A percentile compares a stretch with the other conserved stretches of the same genome.
Conservation (phyloP, 306 rosid species). For the Ormosia emarginata region DNA sequence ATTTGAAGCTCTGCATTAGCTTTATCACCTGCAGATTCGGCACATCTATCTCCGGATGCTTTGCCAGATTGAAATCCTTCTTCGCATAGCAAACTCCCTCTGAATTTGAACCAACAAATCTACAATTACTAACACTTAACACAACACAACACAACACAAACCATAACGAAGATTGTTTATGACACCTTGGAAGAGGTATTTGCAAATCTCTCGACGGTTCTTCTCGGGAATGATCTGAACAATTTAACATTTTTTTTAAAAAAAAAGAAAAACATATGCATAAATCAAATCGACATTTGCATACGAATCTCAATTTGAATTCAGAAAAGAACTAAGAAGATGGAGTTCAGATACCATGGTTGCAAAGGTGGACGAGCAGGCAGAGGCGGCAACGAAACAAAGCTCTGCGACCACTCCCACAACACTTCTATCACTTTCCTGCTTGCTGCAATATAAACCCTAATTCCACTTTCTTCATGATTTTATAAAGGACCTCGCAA, state of each 20-base stretch:
- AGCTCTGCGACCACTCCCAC: not conserved
- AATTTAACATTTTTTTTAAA: not conserved
- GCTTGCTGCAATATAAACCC: conserved; percentile 15
- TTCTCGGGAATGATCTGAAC: conserved; percentile 67
- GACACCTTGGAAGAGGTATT: conserved; percentile 67
- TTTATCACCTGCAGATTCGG: conserved; percentile 89
- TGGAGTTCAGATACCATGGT: conserved; percentile 20
- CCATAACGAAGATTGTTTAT: too few relatives aligned
- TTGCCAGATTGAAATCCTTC: conserved; percentile 76
- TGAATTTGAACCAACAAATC: not conserved
- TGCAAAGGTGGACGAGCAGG: not conserved
- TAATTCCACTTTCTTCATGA: not conserved
- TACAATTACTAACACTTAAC: not conserved
- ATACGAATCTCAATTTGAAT: not conserved
- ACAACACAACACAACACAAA: not conserved
- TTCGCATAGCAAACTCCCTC: conserved; percentile 80
- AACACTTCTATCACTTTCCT: not conserved
- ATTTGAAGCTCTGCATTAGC: conserved; percentile 94
- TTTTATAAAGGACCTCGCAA: not conserved
- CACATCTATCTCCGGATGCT: conserved; percentile 88
- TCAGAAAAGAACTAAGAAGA: not conserved
- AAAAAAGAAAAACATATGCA: not conserved
- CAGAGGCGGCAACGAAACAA: not conserved
- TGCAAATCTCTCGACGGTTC: conserved; percentile 71
- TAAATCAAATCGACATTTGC: not conserved